Percentiles rank a stretch among this genome's conserved stretches.
phyloP scores from a whole-genome alignment of 768 basidiomycete genomes.

The Podaxis carcinomalis region DNA sequence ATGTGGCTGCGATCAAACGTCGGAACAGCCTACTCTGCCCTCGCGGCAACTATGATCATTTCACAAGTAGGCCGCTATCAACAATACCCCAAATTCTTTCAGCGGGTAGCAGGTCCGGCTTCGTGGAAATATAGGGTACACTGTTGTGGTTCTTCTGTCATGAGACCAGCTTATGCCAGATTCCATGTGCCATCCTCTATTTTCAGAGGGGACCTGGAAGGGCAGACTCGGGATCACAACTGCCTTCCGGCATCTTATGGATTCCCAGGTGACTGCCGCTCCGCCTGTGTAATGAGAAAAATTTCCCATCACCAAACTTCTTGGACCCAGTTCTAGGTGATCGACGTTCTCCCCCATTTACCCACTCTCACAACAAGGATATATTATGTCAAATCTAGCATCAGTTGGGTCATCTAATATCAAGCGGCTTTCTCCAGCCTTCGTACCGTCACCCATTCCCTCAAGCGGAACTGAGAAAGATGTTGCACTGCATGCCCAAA shows the following conservation, averaged over 20 bases:
- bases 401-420: too few species aligned
- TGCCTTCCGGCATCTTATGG: neutral
- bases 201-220: neutral
- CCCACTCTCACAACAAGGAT: neutral
- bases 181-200: neutral
- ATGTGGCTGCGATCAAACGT: too few species aligned
- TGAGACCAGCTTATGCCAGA: neutral
- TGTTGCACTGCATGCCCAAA: too few species aligned
- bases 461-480: too few species aligned
- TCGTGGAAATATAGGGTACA: neutral
- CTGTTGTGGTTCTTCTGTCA: neutral
- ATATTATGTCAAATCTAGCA: too few species aligned
- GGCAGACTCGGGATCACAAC: neutral
- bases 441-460: too few species aligned
- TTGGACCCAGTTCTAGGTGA: neutral
- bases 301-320: slow-evolving; percentile 1
- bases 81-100: neutral
- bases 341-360: neutral
- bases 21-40: neutral
- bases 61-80: neutral
- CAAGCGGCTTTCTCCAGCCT: too few species aligned
- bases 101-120: neutral
- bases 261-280: neutral
- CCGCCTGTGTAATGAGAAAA: neutral
- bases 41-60: neutral